Base-by-base conservation (phyloP, 495 filamentous ascomycete species). In the Hypoxylon crocopeplum region DNA sequence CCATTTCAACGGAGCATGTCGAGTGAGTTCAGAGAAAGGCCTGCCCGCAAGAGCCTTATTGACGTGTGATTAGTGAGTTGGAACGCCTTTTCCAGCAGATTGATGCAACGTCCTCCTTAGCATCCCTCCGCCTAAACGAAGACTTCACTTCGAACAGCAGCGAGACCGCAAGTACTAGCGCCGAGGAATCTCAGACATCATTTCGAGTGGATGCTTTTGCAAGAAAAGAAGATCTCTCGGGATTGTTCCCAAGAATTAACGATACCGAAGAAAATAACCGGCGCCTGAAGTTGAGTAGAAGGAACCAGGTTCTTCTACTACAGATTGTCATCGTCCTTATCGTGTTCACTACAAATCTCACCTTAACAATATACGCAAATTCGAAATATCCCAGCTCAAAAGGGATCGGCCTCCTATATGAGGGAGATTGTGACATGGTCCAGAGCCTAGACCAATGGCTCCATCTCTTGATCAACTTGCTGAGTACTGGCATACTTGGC, bases 401-500 rank as follows among this genome's bases (percentile, higher is more conserved):
- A 6, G 66, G 66, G 1, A 58, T 69, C 0, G 66, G 66, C 0
- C 17, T 55, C 7, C 62, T 69, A 19, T 69, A 66, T 29, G 27
- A 66, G 20, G 66, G 66, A 25, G 66, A 66, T n/a, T 69, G 66
- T 29, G 27, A 51, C 15, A 69, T 20, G 11, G 60, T 66, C 8
- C 29, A 49, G 22, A 55, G 19, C 7, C 56, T 61, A 4, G 59
- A 67, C 29, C 48, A 60, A 38, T 62, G 61, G 52, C 15, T 62
- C 11, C 64, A 70, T 38, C 44, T 70, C 7, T 11, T 65, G 6
- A 65, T 67, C 49, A 67, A 65, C 44, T n/a, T 34, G 32, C 77
- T 59, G 10, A 38, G 40, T 3, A 81, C 75, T 1, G 49, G 65
- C 1, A 60, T 79, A 21, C 70, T 80, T 1, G 59, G 66, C 0